Evolutionary conservation across 495 filamentous ascomycete species (phyloP), one percentile per base, ranked within the genome.

Genomic region (Xylaria intraflava): DNA sequence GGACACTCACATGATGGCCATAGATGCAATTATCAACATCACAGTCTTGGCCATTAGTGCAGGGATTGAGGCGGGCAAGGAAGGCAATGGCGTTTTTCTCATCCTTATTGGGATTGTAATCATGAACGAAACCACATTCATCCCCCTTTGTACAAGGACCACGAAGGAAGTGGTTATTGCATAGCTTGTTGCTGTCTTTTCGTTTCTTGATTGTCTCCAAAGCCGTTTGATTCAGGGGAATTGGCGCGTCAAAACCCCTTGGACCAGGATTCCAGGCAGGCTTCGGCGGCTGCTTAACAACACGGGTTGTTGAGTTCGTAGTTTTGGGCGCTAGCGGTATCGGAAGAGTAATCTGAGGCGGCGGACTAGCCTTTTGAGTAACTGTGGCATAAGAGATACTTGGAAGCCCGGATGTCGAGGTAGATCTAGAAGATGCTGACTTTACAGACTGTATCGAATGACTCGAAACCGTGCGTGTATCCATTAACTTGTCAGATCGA

Each of bases 141-240:
- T 83, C 78, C 50, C 82, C 84, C 55, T 83, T 85, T 30, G 81
- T 76, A 62, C 90, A 94, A 40, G 85, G 84, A 1, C 82, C 80
- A 26, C 88, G 80, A 24, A 95, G 73, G 66, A 84, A 92, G 66
- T 90, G 82, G 56, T 89, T 87, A 65, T 93, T 93, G 79, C 90
- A 95, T 22, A 92, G 71, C 62, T 94, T 93, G 59, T 88, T 71
- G 20, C 73, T 75, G 61, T 88, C 87, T 53, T 87, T 80, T 46
- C 88, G 79, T 62, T 88, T 88, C 59, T 86, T 88, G 58, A 82
- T 75, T 48, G 76, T 80, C 56, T 95, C 91, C 49, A 89, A 75
- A n/a, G 79, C 79, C 20, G 84, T 76, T n/a, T 62, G 57, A 16
- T 76, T 74, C 0, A 75, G 55, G 7, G 69, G 64, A 22, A 83